A percentile compares a stretch with the other conserved stretches of the same genome.
Evolutionary conservation across 495 filamentous ascomycete genomes (phyloP).

Genomic region (Lineolata rhizophorae): DNA sequence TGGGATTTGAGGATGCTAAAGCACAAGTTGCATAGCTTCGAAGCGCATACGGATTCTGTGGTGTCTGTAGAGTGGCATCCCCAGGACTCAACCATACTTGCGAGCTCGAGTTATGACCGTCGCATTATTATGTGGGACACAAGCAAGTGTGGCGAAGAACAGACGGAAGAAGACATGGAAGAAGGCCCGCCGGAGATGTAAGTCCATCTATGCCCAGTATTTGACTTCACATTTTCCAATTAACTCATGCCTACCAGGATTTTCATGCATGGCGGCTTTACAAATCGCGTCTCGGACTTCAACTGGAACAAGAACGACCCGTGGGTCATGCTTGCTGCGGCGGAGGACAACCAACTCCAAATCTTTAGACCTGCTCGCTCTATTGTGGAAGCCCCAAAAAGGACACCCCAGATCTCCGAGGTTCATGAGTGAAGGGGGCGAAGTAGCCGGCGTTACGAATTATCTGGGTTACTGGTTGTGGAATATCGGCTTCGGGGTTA

Average conservation of each 20-base stretch:
- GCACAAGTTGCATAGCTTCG: constrained; percentile 62
- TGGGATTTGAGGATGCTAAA: constrained; percentile 89
- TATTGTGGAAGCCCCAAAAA: too few relatives aligned
- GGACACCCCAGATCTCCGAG: too few relatives aligned
- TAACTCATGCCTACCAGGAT: constrained; percentile 6
- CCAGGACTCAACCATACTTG: constrained; percentile 64
- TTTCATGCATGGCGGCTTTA: constrained; percentile 99
- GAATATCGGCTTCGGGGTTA: too few relatives aligned
- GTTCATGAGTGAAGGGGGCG: too few relatives aligned
- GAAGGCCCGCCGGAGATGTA: constrained; percentile 92
- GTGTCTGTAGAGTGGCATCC: constrained; percentile 91
- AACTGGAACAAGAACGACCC: constrained; percentile 93
- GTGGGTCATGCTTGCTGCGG: constrained; percentile 84
- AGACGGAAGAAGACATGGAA: constrained; percentile 84
- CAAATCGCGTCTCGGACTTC: constrained; percentile 87
- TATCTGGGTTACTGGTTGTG: too few relatives aligned
- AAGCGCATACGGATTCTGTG: constrained; percentile 71
- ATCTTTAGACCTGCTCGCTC: constrained; percentile 93
- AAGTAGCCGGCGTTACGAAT: too few relatives aligned
- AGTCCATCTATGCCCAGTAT: constrained; percentile 17
- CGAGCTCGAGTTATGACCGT: constrained; percentile 77
- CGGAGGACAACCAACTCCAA: constrained; percentile 92
- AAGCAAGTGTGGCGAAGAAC: constrained; percentile 76
- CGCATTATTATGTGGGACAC: constrained; percentile 94
- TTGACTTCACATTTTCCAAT: neutral